These are phyloP conservation scores for Chlamydomonas asymmetrica DNA, from an alignment of 139 green algal genomes.

Conservation along the genomic window DNA sequence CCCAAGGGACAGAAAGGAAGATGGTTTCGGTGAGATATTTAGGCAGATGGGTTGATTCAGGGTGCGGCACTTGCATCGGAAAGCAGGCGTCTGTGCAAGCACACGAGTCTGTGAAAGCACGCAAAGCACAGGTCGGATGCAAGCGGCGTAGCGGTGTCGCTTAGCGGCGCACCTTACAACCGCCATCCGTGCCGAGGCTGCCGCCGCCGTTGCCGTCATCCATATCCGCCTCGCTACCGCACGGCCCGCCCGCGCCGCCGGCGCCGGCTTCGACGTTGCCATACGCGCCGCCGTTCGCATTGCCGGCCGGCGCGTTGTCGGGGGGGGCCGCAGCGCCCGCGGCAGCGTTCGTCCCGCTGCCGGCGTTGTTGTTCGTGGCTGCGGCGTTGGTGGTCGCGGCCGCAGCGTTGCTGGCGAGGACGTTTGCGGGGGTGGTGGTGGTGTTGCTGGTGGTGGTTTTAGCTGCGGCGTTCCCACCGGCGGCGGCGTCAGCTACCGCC, in stretches of 20 bases:
- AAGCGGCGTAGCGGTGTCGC: neutral
- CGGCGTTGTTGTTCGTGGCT: neutral
- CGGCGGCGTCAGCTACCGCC: neutral
- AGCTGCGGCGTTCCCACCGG: neutral
- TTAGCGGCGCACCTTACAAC: constrained; percentile 6
- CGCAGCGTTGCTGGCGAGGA: neutral
- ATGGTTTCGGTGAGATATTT: neutral
- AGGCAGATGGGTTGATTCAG: neutral
- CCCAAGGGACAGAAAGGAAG: neutral
- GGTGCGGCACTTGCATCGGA: neutral
- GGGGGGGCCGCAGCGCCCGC: no score
- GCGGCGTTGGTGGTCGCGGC: constrained; percentile 1
- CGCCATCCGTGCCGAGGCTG: neutral
- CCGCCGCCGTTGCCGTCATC: constrained; percentile 12
- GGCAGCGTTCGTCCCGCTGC: neutral
- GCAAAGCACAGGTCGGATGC: neutral
- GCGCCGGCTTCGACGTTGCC: no score
- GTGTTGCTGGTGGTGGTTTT: neutral
- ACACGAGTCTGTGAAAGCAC: no score
- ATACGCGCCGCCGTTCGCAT: no score
- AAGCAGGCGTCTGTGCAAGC: neutral
- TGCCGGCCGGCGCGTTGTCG: no score
- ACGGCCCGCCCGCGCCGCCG: no score
- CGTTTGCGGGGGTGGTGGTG: neutral
- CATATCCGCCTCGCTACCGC: no score